These are phyloP conservation scores for Grigorovia transvaalensis DNA, from an alignment of 805 yeast species.

Conservation along the genomic window DNA sequence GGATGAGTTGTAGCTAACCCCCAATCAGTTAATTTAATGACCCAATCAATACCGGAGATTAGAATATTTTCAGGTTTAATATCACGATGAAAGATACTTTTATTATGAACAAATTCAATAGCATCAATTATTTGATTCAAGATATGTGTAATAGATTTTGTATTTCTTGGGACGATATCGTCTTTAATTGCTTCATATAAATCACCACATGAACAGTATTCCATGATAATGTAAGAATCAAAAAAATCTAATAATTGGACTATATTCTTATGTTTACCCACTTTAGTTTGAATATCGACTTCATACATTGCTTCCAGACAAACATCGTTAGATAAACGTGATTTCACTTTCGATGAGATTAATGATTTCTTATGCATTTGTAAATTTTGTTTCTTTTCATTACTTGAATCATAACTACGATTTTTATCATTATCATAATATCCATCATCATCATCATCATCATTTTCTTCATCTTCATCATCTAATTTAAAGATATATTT, in stretches of 20 bases:
- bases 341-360: conserved; percentile 27
- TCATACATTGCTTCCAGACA: conserved; percentile 58
- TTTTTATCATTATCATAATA: neutral
- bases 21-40: conserved; percentile 64
- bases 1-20: conserved; percentile 50
- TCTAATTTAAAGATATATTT: conserved; percentile 66
- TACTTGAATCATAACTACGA: conserved; percentile 8
- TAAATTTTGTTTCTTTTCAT: conserved; percentile 17
- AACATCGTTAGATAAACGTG: conserved; percentile 32
- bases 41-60: conserved; percentile 40
- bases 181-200: conserved; percentile 66
- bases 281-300: conserved; percentile 50
- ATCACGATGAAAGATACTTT: conserved; percentile 71
- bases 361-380: conserved; percentile 24
- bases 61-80: conserved; percentile 73
- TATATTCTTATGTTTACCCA: conserved; percentile 49
- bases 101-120: conserved; percentile 59
- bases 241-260: conserved; percentile 52
- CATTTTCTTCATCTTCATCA: conserved; percentile 21
- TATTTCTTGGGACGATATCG: conserved; percentile 45
- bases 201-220: conserved; percentile 82
- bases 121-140: conserved; percentile 60
- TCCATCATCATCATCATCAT: conserved; percentile 4
- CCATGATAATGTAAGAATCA: conserved; percentile 64
- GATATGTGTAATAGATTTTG: conserved; percentile 41